A percentile compares a stretch with the other conserved stretches of the same genome.
phyloP scores from a whole-genome alignment of 148 eudicot genomes.

The Drosera capensis region DNA sequence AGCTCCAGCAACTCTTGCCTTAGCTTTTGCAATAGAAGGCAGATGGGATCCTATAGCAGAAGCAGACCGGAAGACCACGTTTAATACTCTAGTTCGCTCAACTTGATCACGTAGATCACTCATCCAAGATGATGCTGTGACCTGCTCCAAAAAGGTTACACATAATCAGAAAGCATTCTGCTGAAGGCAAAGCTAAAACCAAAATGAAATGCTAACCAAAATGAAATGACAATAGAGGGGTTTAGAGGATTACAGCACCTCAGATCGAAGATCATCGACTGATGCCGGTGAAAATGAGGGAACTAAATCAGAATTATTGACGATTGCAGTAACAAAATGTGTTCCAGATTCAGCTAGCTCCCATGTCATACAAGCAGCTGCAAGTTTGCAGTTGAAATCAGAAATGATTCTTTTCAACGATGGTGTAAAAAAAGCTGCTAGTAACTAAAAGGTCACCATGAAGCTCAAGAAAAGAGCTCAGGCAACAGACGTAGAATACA shows the following conservation, averaged over 20 bases:
- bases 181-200: no score
- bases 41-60: conserved; percentile 86
- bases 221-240: no score
- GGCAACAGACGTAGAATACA: no score
- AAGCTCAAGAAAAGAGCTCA: no score
- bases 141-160: conserved; percentile 23
- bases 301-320: conserved; percentile 87
- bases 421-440: no score
- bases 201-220: no score
- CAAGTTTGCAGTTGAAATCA: conserved; percentile 9
- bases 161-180: not conserved
- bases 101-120: conserved; percentile 94
- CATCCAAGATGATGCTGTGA: conserved; percentile 90
- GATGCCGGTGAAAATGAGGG: conserved; percentile 90
- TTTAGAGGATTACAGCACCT: conserved; percentile 29
- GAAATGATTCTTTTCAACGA: no score
- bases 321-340: conserved; percentile 68
- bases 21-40: conserved; percentile 81
- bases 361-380: conserved; percentile 99
- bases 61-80: conserved; percentile 83
- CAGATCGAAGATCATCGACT: conserved; percentile 89
- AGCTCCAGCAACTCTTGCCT: conserved; percentile 86
- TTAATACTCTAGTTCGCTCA: conserved; percentile 71
- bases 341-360: conserved; percentile 93
- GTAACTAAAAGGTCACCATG: no score